Base-by-base conservation (phyloP, 225 moss, liverwort and hornwort species). In the Ulota crispa region DNA sequence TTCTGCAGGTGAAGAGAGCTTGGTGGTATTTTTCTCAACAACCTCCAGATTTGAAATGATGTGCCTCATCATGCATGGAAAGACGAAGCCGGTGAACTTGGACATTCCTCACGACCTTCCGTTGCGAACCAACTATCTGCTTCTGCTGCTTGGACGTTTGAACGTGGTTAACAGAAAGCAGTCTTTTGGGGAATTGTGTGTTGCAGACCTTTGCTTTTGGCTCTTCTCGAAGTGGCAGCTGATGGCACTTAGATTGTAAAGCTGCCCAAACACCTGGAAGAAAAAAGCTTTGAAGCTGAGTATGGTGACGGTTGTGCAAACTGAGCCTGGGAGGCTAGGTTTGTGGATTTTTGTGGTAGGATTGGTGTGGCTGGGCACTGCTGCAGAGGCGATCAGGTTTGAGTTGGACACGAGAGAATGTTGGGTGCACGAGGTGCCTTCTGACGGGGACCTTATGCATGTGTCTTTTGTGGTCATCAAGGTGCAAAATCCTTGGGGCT, bases 381-480 rank as follows among this genome's bases (percentile, higher is more conserved):
- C n/a, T 61, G 81, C 52, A 1, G 83, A 84, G 60, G 81, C 88
- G 23, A 30, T 90, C 23, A 59, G 73, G 30, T 90, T 90, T 59
- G 88, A 88, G 76, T 36, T 88, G 77, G 77, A 80, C 73, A 73
- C 23, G 18, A 77, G 43, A 45, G 90, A 90, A 73, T 90, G 88
- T 54, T 90, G 84, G 86, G 77, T 86, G 69, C 88, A 90, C 36
- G 86, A 88, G 74, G 88, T 88, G 77, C 57, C 69, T 18, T 52
- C 60, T 2, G 77, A 79, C 53, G 86, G 86, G 37, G 88, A 90
- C 47, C 53, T 80, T 0, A 8, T 90, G 76, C 79, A 86, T 53
- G 86, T 86, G 42, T 86, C 90, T 5, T 90, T 90, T 11, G 80
- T 84, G 77, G 80, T 86, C 18, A 60, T 86, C 82, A 82, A 84